Conservation (phyloP, 2,329 filamentous ascomycete species). For the Phialocephala sp. region DNA sequence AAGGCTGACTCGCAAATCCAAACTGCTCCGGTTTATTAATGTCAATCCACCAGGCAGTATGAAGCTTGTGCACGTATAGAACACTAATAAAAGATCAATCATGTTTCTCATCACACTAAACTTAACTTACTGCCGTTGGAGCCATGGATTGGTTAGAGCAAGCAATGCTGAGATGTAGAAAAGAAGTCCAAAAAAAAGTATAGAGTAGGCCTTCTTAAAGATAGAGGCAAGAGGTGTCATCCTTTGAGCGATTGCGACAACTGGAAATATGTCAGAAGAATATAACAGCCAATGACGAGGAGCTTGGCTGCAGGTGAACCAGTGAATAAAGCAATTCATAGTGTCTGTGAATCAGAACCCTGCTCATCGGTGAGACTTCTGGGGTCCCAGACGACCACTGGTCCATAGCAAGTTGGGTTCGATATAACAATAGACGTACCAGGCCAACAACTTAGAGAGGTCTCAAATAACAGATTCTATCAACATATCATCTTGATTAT, state of each 20-base stretch:
- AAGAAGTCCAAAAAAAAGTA: slow-evolving; percentile 62
- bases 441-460: background rate
- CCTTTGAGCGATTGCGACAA: background rate
- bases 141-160: slow-evolving; percentile 67
- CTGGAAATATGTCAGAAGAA: slow-evolving; percentile 17
- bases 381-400: background rate
- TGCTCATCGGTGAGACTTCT: background rate
- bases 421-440: background rate
- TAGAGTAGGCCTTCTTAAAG: slow-evolving; percentile 53
- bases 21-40: slow-evolving; percentile 79
- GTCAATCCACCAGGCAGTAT: slow-evolving; percentile 74
- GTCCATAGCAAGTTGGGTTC: background rate
- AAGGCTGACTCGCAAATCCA: slow-evolving; percentile 77
- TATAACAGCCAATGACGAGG: background rate
- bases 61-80: slow-evolving; percentile 82
- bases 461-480: background rate
- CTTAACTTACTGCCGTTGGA: slow-evolving; percentile 78
- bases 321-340: background rate
- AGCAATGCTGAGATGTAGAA: slow-evolving; percentile 72
- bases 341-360: background rate
- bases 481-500: background rate
- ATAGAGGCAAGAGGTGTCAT: slow-evolving; percentile 48
- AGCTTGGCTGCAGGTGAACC: background rate
- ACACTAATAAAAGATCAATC: slow-evolving; percentile 52
- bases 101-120: background rate